These are phyloP conservation scores for Boletales sp. DNA, from an alignment of 768 basidiomycete genomes.

Conservation along the genomic window DNA sequence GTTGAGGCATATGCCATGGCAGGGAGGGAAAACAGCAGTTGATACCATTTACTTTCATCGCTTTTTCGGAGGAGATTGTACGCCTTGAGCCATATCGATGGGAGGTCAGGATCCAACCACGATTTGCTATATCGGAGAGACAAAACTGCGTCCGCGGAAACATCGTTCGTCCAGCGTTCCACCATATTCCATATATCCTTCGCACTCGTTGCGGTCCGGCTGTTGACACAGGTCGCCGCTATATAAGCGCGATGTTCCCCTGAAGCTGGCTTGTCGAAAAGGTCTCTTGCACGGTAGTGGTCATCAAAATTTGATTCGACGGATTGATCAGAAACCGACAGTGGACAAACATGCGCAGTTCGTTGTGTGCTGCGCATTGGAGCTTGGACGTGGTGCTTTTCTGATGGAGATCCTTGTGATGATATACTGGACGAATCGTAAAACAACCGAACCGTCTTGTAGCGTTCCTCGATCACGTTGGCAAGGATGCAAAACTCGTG, in stretches of 20 bases:
- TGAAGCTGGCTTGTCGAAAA: not conserved
- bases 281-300: constrained; percentile 10
- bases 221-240: constrained; percentile 1
- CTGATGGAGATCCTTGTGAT: not conserved
- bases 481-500: constrained; percentile 19
- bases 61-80: constrained; percentile 22
- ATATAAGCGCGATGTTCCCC: constrained; percentile 6
- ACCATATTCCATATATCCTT: not conserved
- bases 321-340: not conserved
- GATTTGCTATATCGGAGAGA: constrained; percentile 17
- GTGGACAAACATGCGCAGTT: constrained; percentile 7
- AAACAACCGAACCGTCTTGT: constrained; percentile 8
- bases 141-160: not conserved
- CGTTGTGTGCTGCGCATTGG: constrained; percentile 13
- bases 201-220: not conserved
- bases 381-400: constrained; percentile 1
- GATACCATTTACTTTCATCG: constrained; percentile 6
- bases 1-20: constrained; percentile 24
- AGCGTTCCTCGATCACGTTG: constrained; percentile 26
- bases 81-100: constrained; percentile 21
- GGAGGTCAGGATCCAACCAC: constrained; percentile 23
- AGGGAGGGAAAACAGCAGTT: constrained; percentile 28
- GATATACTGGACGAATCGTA: not conserved
- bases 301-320: not conserved
- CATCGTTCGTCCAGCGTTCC: not conserved